phyloP scores from a whole-genome alignment of 192 early-diverging fungal species.

The Jimgerdemannia lactiflua region DNA sequence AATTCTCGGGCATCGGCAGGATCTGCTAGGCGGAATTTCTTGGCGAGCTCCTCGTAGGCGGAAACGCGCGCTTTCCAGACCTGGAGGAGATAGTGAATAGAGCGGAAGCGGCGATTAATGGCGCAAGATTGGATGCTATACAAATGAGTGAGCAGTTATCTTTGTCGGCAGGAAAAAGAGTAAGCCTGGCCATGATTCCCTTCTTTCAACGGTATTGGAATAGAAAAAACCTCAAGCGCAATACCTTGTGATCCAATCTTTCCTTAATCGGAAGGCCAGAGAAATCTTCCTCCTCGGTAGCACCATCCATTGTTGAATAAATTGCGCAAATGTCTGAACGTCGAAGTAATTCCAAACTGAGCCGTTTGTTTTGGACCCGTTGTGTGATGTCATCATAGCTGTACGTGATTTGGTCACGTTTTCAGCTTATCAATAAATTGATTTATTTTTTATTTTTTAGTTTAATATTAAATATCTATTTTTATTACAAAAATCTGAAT shows the following conservation, averaged over 20 bases:
- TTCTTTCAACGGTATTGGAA: constrained; percentile 4
- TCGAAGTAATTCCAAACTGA: too few species aligned
- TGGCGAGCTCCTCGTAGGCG: constrained; percentile 80
- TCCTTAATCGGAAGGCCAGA: neutral
- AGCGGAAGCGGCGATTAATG: neutral
- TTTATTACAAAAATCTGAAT: too few species aligned
- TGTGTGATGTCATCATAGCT: too few species aligned
- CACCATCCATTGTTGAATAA: too few species aligned
- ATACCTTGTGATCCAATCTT: constrained; percentile 34
- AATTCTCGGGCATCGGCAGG: constrained; percentile 62
- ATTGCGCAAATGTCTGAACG: too few species aligned
- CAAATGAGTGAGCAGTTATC: neutral
- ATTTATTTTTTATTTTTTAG: too few species aligned
- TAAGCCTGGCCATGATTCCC: too few species aligned
- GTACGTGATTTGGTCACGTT: too few species aligned
- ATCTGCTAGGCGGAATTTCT: constrained; percentile 66
- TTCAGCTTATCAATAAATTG: too few species aligned
- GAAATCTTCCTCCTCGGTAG: neutral
- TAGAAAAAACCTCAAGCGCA: neutral
- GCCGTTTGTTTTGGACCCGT: too few species aligned
- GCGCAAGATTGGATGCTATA: neutral
- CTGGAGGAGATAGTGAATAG: constrained; percentile 38
- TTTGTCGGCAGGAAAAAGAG: neutral
- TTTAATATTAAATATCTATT: too few species aligned
- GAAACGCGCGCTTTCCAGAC: constrained; percentile 90